Evolutionary conservation across 2,329 filamentous ascomycete genomes (phyloP).

Genomic region (Lizonia empirigonia): DNA sequence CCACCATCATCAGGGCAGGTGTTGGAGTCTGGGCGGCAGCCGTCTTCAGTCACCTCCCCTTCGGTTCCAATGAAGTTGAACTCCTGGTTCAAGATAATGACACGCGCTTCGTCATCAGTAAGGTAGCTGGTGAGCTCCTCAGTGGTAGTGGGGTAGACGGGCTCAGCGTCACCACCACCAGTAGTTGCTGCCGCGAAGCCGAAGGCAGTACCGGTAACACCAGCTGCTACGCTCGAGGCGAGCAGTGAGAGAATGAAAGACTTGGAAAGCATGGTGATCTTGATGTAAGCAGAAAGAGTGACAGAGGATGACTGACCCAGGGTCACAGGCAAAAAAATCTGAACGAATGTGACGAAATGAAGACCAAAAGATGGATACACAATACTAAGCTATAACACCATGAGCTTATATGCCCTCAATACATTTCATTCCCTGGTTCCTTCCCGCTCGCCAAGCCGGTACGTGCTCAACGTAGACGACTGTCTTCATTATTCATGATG

Average conservation of each 20-base stretch:
- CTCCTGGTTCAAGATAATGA: slow-evolving; percentile 47
- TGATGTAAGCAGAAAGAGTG: background rate
- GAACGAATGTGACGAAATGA: slow-evolving; percentile 9
- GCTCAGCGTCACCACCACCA: slow-evolving; percentile 23
- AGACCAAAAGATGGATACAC: background rate
- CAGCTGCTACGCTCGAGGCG: slow-evolving; percentile 12
- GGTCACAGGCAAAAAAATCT: background rate
- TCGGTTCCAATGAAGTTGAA: slow-evolving; percentile 33
- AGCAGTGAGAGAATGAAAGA: slow-evolving; percentile 15
- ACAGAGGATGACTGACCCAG: slow-evolving; percentile 18
- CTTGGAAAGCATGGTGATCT: slow-evolving; percentile 13
- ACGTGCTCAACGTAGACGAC: background rate
- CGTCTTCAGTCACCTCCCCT: slow-evolving; percentile 25
- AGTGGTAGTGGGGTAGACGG: slow-evolving; percentile 21
- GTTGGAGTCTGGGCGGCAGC: slow-evolving; percentile 50
- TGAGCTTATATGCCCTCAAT: background rate
- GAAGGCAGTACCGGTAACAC: slow-evolving; percentile 19
- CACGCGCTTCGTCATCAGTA: slow-evolving; percentile 40
- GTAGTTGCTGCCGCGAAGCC: slow-evolving; percentile 25
- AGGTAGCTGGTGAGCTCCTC: slow-evolving; percentile 35
- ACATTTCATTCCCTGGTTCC: background rate
- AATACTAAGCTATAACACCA: background rate
- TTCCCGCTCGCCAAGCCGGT: background rate
- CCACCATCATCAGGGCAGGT: slow-evolving; percentile 58
- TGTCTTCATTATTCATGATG: slow-evolving; percentile 1